A percentile compares a stretch with the other conserved stretches of the same genome.
Evolutionary conservation across 1,284 basidiomycete species (phyloP).

Genomic region (Cryptococcus sp.): DNA sequence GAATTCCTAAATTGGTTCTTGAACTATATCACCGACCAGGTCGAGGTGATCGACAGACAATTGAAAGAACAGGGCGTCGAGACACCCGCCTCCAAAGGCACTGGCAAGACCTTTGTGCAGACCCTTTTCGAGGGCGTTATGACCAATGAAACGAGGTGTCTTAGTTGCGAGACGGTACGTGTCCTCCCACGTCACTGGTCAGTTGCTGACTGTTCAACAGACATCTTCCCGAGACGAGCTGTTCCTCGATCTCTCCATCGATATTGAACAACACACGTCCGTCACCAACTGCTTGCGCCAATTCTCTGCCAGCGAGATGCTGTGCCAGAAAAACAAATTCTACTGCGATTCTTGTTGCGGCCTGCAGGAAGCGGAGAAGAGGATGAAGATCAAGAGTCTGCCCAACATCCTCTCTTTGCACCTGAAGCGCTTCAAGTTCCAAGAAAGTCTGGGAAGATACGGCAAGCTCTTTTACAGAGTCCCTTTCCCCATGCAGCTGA

Average conservation of each 20-base stretch:
- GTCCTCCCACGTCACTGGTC: neutral
- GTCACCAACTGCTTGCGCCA: constrained; percentile 92
- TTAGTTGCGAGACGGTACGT: constrained; percentile 90
- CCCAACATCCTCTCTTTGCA: constrained; percentile 94
- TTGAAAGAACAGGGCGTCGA: constrained; percentile 32
- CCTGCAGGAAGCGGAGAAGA: constrained; percentile 95
- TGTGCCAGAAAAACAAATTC: constrained; percentile 97
- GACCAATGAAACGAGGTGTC: constrained; percentile 94
- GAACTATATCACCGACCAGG: constrained; percentile 90
- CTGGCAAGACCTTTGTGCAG: constrained; percentile 77
- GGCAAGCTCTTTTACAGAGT: constrained; percentile 96
- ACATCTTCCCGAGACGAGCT: constrained; percentile 94
- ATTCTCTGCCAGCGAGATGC: constrained; percentile 97
- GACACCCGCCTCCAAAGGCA: constrained; percentile 33
- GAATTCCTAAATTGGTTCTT: constrained; percentile 95
- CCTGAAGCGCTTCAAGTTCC: constrained; percentile 97
- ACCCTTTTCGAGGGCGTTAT: constrained; percentile 88
- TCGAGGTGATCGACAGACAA: constrained; percentile 65
- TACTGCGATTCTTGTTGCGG: constrained; percentile 97
- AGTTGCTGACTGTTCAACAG: constrained; percentile 51
- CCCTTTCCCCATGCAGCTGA: constrained; percentile 89
- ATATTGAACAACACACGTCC: constrained; percentile 96
- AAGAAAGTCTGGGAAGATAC: constrained; percentile 82
- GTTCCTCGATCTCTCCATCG: constrained; percentile 95
- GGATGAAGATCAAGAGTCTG: constrained; percentile 96